Base-by-base conservation (phyloP, 176 grass and related monocot genomes). In the Avena eriantha region DNA sequence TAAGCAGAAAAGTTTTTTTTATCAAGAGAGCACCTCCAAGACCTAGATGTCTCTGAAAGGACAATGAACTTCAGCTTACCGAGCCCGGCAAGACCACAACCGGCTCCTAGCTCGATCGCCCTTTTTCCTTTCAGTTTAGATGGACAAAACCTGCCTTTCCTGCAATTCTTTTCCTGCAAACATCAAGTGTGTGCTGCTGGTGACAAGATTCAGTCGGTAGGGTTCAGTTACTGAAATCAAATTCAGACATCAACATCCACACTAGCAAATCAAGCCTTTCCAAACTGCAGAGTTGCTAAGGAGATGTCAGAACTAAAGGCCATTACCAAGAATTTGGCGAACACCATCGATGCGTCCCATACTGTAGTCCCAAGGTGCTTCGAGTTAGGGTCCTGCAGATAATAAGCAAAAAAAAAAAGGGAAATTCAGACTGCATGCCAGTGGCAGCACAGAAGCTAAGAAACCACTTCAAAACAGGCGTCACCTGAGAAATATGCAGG, bases 291-390 rank as follows among this genome's bases (percentile, higher is more conserved):
- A 68, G 15, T 46, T 36, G 55, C 39, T 2, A 18, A 83, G 2
- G 14, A 79, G 26, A 48, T 47, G 10, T 45, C 43, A 43, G 39
- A 58, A 29, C 3, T 68, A 45, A 13, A 51, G 59, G 48, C 1
- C 0, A 83, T 87, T 95, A 98, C 96, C 96, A 98, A 78, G 79
- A 92, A 98, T 55, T 98, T 98, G 47, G 84, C 93, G 58, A 98
- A 95, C 49, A 98, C 96, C 96, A 98, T 98, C 4, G 93, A 98
- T 56, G 96, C 90, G 86, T 98, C 96, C 96, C 96, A 98, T 59
- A 98, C 96, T 26, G 96, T 95, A 22, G 93, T 98, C 1, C 96
- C 96, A 22, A 92, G 90, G 88, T 98, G 93, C 76, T 94, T 95
- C 9, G 96, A 98, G 66, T 98, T 98, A 1, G 96, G 96, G 89